Evolutionary conservation across 2,329 filamentous ascomycete species (phyloP).

Genomic region (Microdochium nivale): DNA sequence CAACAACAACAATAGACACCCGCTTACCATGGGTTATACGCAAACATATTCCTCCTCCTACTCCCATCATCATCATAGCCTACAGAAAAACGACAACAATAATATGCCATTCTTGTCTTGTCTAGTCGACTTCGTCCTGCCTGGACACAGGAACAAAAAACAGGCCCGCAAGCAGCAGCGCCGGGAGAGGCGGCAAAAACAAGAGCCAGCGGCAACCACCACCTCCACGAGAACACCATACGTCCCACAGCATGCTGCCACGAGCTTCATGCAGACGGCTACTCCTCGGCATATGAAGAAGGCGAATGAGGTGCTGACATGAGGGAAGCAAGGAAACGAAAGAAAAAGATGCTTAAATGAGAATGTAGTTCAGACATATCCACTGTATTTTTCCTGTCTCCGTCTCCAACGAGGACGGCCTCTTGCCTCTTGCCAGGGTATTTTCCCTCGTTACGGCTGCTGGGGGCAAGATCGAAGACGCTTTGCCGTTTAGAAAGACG

Average conservation of each 20-base stretch:
- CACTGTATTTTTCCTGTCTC: too few relatives aligned
- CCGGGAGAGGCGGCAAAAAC: not conserved
- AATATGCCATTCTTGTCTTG: not conserved
- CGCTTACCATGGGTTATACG: too few relatives aligned
- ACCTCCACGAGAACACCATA: constrained; percentile 7
- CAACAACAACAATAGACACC: not conserved
- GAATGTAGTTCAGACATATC: too few relatives aligned
- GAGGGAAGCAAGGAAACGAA: not conserved
- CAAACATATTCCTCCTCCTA: too few relatives aligned
- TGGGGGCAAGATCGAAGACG: too few relatives aligned
- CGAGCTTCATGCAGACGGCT: constrained; percentile 31
- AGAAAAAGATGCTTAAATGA: too few relatives aligned
- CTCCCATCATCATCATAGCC: too few relatives aligned
- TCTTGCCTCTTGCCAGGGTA: too few relatives aligned
- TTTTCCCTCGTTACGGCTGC: too few relatives aligned
- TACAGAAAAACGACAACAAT: not conserved
- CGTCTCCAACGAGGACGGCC: not conserved
- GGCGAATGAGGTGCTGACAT: constrained; percentile 22
- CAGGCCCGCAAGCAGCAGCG: not conserved
- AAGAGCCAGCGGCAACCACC: not conserved
- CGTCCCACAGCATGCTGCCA: constrained; percentile 30
- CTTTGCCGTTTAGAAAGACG: too few relatives aligned
- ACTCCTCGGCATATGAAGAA: constrained; percentile 28
- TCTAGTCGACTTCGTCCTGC: not conserved
- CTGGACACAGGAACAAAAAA: not conserved